phyloP scores from a whole-genome alignment of 2,329 filamentous ascomycete species.

The Emergomyces orientalis region DNA sequence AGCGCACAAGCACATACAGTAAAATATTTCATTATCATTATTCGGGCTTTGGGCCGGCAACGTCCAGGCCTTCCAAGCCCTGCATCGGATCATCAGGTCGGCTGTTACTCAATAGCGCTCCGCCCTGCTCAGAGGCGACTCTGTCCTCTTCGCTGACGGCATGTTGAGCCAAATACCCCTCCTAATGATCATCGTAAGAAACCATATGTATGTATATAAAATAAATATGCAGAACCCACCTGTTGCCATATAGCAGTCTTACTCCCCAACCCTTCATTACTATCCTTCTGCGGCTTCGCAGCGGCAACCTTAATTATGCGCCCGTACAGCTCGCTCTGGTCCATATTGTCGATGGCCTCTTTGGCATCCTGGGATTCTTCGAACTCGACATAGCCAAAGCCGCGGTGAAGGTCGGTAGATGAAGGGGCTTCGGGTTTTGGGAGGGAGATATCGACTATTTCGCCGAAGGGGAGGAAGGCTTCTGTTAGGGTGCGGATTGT shows the following conservation, averaged over 20 bases:
- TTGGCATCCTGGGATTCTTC: slow-evolving; percentile 75
- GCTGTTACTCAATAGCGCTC: slow-evolving; percentile 44
- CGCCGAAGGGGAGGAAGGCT: slow-evolving; percentile 93
- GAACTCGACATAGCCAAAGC: slow-evolving; percentile 95
- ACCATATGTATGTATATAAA: neutral
- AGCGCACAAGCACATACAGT: neutral
- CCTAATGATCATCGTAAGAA: slow-evolving; percentile 45
- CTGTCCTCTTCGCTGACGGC: slow-evolving; percentile 74
- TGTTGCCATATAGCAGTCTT: slow-evolving; percentile 96
- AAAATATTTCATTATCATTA: slow-evolving; percentile 32
- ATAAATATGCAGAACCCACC: slow-evolving; percentile 46
- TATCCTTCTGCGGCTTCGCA: slow-evolving; percentile 85
- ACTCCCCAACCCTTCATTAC: slow-evolving; percentile 78
- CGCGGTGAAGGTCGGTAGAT: slow-evolving; percentile 68
- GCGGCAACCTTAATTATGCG: slow-evolving; percentile 83
- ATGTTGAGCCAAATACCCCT: slow-evolving; percentile 85
- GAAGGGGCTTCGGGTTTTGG: slow-evolving; percentile 80
- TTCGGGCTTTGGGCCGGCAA: slow-evolving; percentile 78
- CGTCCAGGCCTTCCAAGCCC: slow-evolving; percentile 82
- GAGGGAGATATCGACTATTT: slow-evolving; percentile 82
- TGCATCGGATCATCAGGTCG: slow-evolving; percentile 81
- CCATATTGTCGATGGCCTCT: slow-evolving; percentile 98
- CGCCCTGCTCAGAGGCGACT: slow-evolving; percentile 48
- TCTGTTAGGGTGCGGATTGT: slow-evolving; percentile 68
- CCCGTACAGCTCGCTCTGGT: slow-evolving; percentile 90